Conservation (phyloP, 208 protist genomes). For the Phytomonas sp. region DNA sequence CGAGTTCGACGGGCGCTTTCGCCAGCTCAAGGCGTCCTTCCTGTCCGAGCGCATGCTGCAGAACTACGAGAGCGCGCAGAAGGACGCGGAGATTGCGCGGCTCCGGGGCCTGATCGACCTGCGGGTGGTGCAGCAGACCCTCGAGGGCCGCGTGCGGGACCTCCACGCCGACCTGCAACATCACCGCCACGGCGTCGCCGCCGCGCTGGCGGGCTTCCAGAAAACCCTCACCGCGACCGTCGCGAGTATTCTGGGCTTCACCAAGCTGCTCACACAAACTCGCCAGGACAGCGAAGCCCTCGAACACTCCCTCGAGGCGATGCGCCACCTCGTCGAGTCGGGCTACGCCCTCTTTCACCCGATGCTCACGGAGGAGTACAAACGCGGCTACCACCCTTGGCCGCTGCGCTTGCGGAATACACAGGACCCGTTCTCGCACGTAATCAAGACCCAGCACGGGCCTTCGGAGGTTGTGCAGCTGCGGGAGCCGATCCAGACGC, state of each 20-base stretch:
- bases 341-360: slow-evolving; percentile 51
- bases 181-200: slow-evolving; percentile 25
- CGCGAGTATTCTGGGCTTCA: slow-evolving; percentile 38
- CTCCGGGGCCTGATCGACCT: slow-evolving; percentile 58
- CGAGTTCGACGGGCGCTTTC: slow-evolving; percentile 46
- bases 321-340: slow-evolving; percentile 56
- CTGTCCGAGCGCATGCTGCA: slow-evolving; percentile 34
- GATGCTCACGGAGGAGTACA: slow-evolving; percentile 79
- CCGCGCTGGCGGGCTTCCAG: slow-evolving; percentile 44
- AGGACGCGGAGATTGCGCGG: slow-evolving; percentile 56
- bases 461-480: slow-evolving; percentile 41
- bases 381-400: slow-evolving; percentile 81
- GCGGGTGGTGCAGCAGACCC: slow-evolving; percentile 21
- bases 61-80: slow-evolving; percentile 28
- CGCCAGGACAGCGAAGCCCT: slow-evolving; percentile 55
- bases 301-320: slow-evolving; percentile 34
- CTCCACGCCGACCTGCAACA: slow-evolving; percentile 38
- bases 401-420: slow-evolving; percentile 80
- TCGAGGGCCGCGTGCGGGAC: slow-evolving; percentile 23
- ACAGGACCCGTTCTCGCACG: slow-evolving; percentile 57
- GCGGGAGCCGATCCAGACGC: slow-evolving; percentile 47
- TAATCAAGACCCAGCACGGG: slow-evolving; percentile 66
- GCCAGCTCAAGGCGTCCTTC: slow-evolving; percentile 49
- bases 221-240: slow-evolving; percentile 35
- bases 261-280: slow-evolving; percentile 42